phyloP scores from a whole-genome alignment of 371 early-diverging fungal genomes.

The Circinella umbellata region DNA sequence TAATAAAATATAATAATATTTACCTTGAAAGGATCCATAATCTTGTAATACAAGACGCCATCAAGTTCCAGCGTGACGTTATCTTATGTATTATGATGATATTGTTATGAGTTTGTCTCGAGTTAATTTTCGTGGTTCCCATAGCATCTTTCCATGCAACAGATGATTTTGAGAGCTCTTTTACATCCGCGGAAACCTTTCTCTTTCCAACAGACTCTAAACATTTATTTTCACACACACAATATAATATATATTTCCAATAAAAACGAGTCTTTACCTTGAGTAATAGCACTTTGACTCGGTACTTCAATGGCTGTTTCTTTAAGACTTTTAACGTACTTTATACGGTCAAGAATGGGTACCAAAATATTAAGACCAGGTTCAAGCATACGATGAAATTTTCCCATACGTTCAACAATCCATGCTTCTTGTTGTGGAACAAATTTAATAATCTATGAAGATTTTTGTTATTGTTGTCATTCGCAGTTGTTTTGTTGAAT shows the following conservation, averaged over 20 bases:
- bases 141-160: not conserved
- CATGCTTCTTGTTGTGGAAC: constrained; percentile 98
- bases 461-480: not conserved
- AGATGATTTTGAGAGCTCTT: too few relatives aligned
- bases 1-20: too few relatives aligned
- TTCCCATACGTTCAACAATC: constrained; percentile 90
- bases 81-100: constrained; percentile 52
- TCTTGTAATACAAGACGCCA: constrained; percentile 95
- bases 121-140: not conserved
- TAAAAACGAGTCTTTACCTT: constrained; percentile 52
- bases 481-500: too few relatives aligned
- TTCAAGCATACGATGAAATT: constrained; percentile 85
- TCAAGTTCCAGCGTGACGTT: constrained; percentile 96
- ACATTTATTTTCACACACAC: too few relatives aligned
- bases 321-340: constrained; percentile 94
- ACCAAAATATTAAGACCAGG: constrained; percentile 91
- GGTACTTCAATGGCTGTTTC: constrained; percentile 96
- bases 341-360: constrained; percentile 88
- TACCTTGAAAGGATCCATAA: constrained; percentile 93
- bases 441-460: constrained; percentile 82
- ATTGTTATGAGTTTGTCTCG: not conserved
- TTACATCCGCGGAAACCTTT: too few relatives aligned
- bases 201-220: too few relatives aligned
- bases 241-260: constrained; percentile 4
- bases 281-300: constrained; percentile 92